Base-by-base conservation (phyloP, 441 rosid species). In the Gossypium armourianum region DNA sequence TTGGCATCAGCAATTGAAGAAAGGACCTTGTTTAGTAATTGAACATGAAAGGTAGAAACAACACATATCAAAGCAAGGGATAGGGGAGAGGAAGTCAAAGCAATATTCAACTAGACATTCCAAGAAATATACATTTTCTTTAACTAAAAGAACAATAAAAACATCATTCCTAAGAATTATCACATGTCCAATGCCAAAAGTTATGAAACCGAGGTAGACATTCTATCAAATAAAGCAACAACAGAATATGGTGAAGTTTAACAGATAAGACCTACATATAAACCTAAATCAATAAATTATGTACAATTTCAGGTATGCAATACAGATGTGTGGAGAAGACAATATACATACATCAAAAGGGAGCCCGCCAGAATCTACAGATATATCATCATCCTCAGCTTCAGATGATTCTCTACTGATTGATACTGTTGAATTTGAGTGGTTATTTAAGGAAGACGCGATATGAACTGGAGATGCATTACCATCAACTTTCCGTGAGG, bases 1-100 rank as follows among this genome's bases (percentile, higher is more conserved):
- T 88, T 91, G 60, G 94, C 86, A 88, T 93, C 99, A 78, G 98
- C 98, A 98, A 92, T 92, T 80, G 97, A 90, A 76, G 96, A 92
- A 74, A 92, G 96, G 74, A 90, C 90, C 97, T 93, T 81, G 54
- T 40, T 43, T 23, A 50, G 50, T 10, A 45, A 53, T 43, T 50
- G 57, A 64, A 21, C 62, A 12, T 8, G 59, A 55, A 58, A 54
- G 70, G 45, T 26, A 71, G 64, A 73, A 69, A 61, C 59, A 68
- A 43, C 50, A 79, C 12, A 58, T 24, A 45, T 1, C 16, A 67
- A 12, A 26, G 28, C 4, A n/a, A 67, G 45, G 47, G 10, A 28
- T 15, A 23, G 40, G 2, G 40, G 40, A 67, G 7, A 67, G 59
- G 59, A 67, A 15, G 59, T 50, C 47, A 16, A 50, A 15, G 47